Conservation (phyloP, 2,329 filamentous ascomycete genomes). For the Huntiella savannae region DNA sequence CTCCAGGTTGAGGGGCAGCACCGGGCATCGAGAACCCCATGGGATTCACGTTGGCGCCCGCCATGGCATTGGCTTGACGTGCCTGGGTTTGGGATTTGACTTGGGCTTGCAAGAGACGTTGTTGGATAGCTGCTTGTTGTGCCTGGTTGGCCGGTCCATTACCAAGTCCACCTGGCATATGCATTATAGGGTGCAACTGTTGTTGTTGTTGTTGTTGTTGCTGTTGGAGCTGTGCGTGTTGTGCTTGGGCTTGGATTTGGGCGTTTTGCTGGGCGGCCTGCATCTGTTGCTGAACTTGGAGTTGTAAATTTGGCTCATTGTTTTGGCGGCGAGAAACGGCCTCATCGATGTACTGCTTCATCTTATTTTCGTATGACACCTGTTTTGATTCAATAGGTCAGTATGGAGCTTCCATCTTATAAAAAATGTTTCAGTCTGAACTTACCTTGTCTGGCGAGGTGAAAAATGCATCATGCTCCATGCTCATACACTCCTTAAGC, state of each 20-base stretch:
- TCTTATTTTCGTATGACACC: constrained; percentile 30
- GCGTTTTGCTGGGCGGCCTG: constrained; percentile 12
- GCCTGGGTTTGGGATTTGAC: too few species aligned
- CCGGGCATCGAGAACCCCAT: too few species aligned
- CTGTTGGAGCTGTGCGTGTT: constrained; percentile 17
- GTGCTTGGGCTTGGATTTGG: constrained; percentile 11
- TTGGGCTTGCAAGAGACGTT: too few species aligned
- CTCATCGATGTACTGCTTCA: constrained; percentile 28
- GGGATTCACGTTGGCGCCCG: too few species aligned
- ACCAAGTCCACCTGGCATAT: constrained; percentile 14
- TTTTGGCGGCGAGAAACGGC: constrained; percentile 31
- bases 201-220: constrained; percentile 15
- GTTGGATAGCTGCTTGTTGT: too few species aligned
- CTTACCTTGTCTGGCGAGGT: constrained; percentile 30
- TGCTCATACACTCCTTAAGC: constrained; percentile 21
- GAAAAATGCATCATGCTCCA: constrained; percentile 29
- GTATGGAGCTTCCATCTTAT: not conserved
- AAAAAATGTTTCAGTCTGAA: not conserved
- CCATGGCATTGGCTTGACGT: too few species aligned
- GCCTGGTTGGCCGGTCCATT: not conserved
- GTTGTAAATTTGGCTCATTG: constrained; percentile 27
- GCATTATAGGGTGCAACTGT: constrained; percentile 21
- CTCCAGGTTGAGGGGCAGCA: too few species aligned
- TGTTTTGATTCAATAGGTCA: constrained; percentile 14
- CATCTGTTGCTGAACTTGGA: not conserved